Evolutionary conservation across 306 rosid species (phyloP).

Genomic region (Boehmeria nivea): DNA sequence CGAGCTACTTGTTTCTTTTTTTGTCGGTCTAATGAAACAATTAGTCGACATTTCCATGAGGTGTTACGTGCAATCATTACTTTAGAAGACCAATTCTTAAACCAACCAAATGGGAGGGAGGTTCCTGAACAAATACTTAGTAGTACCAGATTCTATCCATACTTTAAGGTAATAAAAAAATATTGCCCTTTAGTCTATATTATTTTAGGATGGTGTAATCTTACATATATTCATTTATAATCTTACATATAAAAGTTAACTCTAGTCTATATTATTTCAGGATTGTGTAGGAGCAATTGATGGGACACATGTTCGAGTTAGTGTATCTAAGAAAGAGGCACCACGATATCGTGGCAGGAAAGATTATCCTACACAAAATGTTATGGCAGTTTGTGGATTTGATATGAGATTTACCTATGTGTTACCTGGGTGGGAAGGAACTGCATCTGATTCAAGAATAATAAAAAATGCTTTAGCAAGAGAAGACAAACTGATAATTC

Average conservation of each 20-base stretch:
- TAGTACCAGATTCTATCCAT: too few relatives aligned
- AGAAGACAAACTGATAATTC: too few relatives aligned
- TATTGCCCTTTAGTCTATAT: too few relatives aligned
- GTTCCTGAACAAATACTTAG: not conserved
- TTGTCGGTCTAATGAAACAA: not conserved
- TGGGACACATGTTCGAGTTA: too few relatives aligned
- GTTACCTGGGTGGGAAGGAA: too few relatives aligned
- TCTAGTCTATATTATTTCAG: too few relatives aligned
- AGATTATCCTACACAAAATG: not conserved
- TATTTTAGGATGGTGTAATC: too few relatives aligned
- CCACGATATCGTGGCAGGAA: not conserved
- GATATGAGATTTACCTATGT: conserved; percentile 4
- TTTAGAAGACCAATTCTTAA: not conserved
- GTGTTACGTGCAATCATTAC: not conserved
- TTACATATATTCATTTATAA: too few relatives aligned
- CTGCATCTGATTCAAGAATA: too few relatives aligned
- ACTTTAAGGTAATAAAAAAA: too few relatives aligned
- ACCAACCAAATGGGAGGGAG: not conserved
- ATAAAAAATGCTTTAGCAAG: too few relatives aligned
- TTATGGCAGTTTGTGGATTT: not conserved
- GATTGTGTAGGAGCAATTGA: not conserved
- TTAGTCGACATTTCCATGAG: not conserved
- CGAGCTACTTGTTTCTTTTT: not conserved
- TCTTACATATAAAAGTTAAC: too few relatives aligned
- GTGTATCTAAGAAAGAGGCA: not conserved